Conservation (phyloP, 2,329 filamentous ascomycete species). For the Trichoderma lentiforme region DNA sequence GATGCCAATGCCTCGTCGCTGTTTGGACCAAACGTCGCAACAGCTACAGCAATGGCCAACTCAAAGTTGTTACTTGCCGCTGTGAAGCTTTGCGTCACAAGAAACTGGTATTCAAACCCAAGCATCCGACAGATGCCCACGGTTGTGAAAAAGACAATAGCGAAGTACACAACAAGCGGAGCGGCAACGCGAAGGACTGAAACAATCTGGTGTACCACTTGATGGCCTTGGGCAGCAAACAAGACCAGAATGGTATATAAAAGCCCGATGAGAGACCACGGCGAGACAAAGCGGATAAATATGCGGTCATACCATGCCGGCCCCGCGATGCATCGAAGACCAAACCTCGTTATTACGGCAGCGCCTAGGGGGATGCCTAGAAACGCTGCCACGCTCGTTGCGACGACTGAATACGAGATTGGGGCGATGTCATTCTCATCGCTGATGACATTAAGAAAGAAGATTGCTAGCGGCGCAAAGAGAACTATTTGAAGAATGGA, state of each 20-base stretch:
- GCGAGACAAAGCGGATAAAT: slow-evolving; percentile 68
- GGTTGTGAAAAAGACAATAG: slow-evolving; percentile 69
- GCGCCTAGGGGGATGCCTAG: slow-evolving; percentile 79
- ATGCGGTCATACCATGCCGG: slow-evolving; percentile 61
- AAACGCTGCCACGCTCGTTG: slow-evolving; percentile 79
- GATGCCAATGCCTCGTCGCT: slow-evolving; percentile 79
- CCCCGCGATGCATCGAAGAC: slow-evolving; percentile 53
- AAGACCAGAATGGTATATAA: slow-evolving; percentile 84
- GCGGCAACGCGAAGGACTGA: slow-evolving; percentile 78
- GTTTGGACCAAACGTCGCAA: slow-evolving; percentile 73
- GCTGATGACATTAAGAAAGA: slow-evolving; percentile 70
- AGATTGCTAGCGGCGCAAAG: slow-evolving; percentile 65
- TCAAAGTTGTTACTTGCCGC: slow-evolving; percentile 94
- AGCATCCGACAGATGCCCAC: slow-evolving; percentile 58
- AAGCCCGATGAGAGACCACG: slow-evolving; percentile 76
- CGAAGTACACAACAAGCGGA: slow-evolving; percentile 78
- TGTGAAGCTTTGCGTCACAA: slow-evolving; percentile 78
- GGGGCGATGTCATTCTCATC: slow-evolving; percentile 32
- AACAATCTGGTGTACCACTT: slow-evolving; percentile 78
- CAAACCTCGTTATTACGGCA: slow-evolving; percentile 71
- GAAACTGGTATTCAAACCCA: slow-evolving; percentile 71
- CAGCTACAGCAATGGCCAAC: slow-evolving; percentile 81
- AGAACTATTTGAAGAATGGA: slow-evolving; percentile 72
- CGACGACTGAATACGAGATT: slow-evolving; percentile 63
- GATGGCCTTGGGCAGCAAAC: slow-evolving; percentile 75